phyloP scores from a whole-genome alignment of 345 rosid species.

The Linum tenue region DNA sequence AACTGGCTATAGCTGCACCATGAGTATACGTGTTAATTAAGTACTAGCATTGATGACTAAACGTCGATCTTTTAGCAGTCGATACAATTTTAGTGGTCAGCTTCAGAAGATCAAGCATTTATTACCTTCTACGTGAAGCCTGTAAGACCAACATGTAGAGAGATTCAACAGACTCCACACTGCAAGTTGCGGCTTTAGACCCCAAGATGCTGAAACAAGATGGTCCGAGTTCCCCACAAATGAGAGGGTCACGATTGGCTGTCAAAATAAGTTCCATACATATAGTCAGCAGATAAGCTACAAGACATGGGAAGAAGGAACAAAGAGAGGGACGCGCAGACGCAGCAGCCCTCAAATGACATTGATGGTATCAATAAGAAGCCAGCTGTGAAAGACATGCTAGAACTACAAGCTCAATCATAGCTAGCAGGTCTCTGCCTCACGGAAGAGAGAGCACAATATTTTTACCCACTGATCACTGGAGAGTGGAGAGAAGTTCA shows the following conservation, averaged over 20 bases:
- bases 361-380: too few relatives aligned
- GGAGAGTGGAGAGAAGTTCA: too few relatives aligned
- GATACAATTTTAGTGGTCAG: too few relatives aligned
- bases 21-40: background rate
- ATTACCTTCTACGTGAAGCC: constrained; percentile 71
- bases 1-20: constrained; percentile 59
- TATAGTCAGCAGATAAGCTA: background rate
- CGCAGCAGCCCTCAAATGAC: background rate
- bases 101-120: background rate
- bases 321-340: background rate
- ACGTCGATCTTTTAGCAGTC: background rate
- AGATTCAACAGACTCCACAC: constrained; percentile 72
- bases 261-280: constrained; percentile 18
- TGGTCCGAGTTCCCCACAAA: constrained; percentile 66
- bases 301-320: background rate
- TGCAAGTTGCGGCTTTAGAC: constrained; percentile 53
- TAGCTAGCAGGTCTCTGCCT: too few relatives aligned
- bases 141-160: constrained; percentile 68
- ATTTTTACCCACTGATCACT: too few relatives aligned
- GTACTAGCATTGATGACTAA: background rate
- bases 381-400: too few relatives aligned
- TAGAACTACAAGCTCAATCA: too few relatives aligned
- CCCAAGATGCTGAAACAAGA: constrained; percentile 64
- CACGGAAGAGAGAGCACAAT: too few relatives aligned
- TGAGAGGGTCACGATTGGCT: constrained; percentile 62